Evolutionary conservation across 257 asterid species (phyloP).

Genomic region (Leonotis leonurus): DNA sequence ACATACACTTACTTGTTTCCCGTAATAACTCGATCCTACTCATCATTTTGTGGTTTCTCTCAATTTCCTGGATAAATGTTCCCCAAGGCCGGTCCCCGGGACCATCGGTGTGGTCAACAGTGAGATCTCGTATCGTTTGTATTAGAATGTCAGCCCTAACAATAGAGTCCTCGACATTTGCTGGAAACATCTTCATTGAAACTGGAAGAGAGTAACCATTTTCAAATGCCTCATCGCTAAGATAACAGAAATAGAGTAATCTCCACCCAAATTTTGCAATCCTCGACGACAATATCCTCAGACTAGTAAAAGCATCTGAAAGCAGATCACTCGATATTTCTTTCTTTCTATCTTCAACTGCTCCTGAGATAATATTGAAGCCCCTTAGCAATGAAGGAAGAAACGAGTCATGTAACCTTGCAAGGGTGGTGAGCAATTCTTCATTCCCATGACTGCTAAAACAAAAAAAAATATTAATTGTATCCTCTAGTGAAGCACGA

Average conservation of each 20-base stretch:
- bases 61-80: slow-evolving; percentile 63
- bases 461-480: slow-evolving; percentile 13
- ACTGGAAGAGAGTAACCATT: slow-evolving; percentile 39
- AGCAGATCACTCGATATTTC: slow-evolving; percentile 42
- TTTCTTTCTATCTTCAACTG: slow-evolving; percentile 25
- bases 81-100: slow-evolving; percentile 36
- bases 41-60: slow-evolving; percentile 59
- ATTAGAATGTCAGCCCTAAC: slow-evolving; percentile 78
- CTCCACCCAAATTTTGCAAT: slow-evolving; percentile 73
- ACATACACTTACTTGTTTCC: slow-evolving; percentile 42
- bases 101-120: slow-evolving; percentile 27
- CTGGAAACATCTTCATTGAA: slow-evolving; percentile 83
- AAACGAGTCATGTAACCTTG: slow-evolving; percentile 69
- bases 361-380: slow-evolving; percentile 39
- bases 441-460: slow-evolving; percentile 71
- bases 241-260: slow-evolving; percentile 61
- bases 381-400: slow-evolving; percentile 71
- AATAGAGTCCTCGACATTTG: slow-evolving; percentile 79
- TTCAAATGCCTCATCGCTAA: slow-evolving; percentile 75
- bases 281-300: slow-evolving; percentile 61
- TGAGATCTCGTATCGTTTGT: slow-evolving; percentile 63
- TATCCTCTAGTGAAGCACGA: not conserved
- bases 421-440: slow-evolving; percentile 68
- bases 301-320: slow-evolving; percentile 47
- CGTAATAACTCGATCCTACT: slow-evolving; percentile 53